phyloP scores from a whole-genome alignment of 2,329 filamentous ascomycete species.

The Clarireedia hainanense region DNA sequence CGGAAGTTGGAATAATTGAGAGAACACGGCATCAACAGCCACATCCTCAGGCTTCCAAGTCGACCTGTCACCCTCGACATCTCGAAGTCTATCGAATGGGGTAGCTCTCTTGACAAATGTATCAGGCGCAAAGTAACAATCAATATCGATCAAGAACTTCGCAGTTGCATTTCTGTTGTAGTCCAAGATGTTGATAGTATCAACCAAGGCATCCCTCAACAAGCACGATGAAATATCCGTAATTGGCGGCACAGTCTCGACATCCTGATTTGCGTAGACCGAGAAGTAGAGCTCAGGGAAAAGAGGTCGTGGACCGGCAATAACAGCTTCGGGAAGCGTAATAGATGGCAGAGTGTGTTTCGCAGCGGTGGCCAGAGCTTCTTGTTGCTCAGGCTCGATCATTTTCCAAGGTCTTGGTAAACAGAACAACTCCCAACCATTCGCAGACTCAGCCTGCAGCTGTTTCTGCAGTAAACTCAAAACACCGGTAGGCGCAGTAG shows the following conservation, averaged over 20 bases:
- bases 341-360: constrained; percentile 77
- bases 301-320: constrained; percentile 64
- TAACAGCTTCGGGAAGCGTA: constrained; percentile 65
- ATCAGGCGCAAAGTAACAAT: constrained; percentile 84
- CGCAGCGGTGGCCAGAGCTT: constrained; percentile 49
- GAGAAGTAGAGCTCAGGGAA: constrained; percentile 95
- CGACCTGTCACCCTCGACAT: constrained; percentile 54
- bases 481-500: constrained; percentile 58
- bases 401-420: constrained; percentile 62
- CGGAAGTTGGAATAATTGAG: constrained; percentile 84
- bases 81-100: constrained; percentile 79
- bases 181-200: constrained; percentile 90
- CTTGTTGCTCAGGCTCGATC: constrained; percentile 51
- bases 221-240: constrained; percentile 72
- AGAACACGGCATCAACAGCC: constrained; percentile 94
- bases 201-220: constrained; percentile 75
- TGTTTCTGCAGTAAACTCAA: constrained; percentile 81
- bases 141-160: constrained; percentile 84
- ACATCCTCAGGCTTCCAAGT: constrained; percentile 98
- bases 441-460: constrained; percentile 66
- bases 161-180: constrained; percentile 86
- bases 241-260: constrained; percentile 77
- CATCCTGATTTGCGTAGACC: constrained; percentile 78
- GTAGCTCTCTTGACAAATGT: constrained; percentile 93
- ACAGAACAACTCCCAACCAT: constrained; percentile 66